Conservation (phyloP, 768 basidiomycete genomes). For the Chalciporus chontae region DNA sequence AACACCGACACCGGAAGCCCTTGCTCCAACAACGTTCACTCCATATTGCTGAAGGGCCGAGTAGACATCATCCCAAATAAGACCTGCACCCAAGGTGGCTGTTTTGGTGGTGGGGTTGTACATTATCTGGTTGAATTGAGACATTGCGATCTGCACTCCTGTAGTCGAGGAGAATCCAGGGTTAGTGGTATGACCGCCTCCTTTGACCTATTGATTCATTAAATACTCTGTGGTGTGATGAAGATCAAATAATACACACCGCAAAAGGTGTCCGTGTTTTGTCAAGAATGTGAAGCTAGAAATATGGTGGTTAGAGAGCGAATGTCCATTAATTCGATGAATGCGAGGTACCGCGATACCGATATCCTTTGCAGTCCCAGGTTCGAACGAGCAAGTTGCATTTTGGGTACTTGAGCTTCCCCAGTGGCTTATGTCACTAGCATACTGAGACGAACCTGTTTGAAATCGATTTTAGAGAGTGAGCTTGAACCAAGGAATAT, state of each 20-base stretch:
- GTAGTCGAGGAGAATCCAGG: constrained; percentile 54
- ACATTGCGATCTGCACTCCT: constrained; percentile 58
- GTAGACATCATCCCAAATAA: constrained; percentile 69
- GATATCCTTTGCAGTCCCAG: constrained; percentile 51
- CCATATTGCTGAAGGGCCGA: constrained; percentile 40
- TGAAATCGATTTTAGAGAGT: not conserved
- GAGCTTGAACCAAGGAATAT: too few relatives aligned
- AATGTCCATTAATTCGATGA: not conserved
- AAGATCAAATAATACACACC: constrained; percentile 26
- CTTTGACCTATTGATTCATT: constrained; percentile 43
- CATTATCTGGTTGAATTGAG: constrained; percentile 36
- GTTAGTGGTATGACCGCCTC: constrained; percentile 56
- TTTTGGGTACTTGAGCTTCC: constrained; percentile 44
- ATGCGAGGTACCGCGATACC: constrained; percentile 38
- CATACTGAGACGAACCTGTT: constrained; percentile 31
- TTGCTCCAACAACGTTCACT: constrained; percentile 54
- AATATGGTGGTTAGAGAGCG: not conserved
- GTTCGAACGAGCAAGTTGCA: constrained; percentile 55
- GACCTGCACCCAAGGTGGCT: constrained; percentile 36
- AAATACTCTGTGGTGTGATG: too few relatives aligned
- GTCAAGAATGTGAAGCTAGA: constrained; percentile 33
- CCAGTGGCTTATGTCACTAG: constrained; percentile 47
- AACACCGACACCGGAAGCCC: constrained; percentile 54
- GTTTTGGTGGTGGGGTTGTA: constrained; percentile 36
- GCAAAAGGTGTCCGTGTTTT: constrained; percentile 34